A percentile compares a stretch with the other conserved stretches of the same genome.
phyloP scores from a whole-genome alignment of 2,329 filamentous ascomycete genomes.

The Beauveria australis region DNA sequence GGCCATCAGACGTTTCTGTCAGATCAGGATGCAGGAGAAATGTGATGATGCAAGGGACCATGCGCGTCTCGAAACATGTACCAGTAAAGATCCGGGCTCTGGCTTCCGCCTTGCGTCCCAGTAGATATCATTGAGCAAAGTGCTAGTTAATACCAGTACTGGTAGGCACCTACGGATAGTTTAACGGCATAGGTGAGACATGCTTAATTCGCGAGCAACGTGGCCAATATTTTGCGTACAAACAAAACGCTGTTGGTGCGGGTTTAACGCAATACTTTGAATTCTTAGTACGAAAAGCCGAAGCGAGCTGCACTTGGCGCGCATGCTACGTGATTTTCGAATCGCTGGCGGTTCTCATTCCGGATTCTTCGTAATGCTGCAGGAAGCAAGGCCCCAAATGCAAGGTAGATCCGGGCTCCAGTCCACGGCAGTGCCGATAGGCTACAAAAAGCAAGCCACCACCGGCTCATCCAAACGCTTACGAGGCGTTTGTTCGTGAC shows the following conservation, averaged over 20 bases:
- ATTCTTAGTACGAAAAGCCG: background rate
- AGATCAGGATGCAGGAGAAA: background rate
- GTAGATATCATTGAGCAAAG: background rate
- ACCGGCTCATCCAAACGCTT: too few relatives aligned
- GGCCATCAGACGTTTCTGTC: background rate
- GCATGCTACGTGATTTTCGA: background rate
- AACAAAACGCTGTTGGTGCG: background rate
- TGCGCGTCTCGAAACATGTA: background rate
- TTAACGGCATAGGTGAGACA: too few relatives aligned
- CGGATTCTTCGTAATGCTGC: background rate
- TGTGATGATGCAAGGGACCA: background rate
- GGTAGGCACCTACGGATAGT: too few relatives aligned
- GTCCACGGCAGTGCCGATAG: background rate
- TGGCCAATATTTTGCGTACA: background rate
- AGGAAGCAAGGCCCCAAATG: background rate
- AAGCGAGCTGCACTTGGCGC: background rate
- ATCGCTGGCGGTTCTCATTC: background rate
- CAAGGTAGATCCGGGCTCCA: conserved; percentile 1
- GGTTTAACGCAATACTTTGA: background rate
- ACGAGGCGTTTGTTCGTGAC: too few relatives aligned
- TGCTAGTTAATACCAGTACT: too few relatives aligned
- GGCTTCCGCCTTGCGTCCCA: too few relatives aligned
- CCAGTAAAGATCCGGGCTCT: too few relatives aligned
- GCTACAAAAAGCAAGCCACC: background rate
- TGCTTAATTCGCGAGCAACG: too few relatives aligned